These are phyloP conservation scores for Austroboletus eburneus DNA, from an alignment of 768 basidiomycete species.

Conservation along the genomic window DNA sequence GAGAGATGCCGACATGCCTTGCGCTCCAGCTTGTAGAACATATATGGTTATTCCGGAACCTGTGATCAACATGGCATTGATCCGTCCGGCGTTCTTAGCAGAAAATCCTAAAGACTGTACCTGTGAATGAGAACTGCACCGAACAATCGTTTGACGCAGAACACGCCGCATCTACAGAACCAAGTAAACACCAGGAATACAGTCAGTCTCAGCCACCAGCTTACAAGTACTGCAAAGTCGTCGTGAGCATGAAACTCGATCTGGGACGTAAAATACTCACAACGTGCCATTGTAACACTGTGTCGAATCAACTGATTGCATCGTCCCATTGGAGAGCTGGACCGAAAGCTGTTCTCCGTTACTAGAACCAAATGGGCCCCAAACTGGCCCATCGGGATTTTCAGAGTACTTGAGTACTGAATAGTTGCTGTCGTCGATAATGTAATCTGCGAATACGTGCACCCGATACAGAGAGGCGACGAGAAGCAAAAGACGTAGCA, in stretches of 20 bases:
- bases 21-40: slow-evolving; percentile 24
- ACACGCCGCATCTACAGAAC: slow-evolving; percentile 21
- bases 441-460: slow-evolving; percentile 21
- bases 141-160: slow-evolving; percentile 19
- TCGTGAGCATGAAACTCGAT: slow-evolving; percentile 3
- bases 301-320: slow-evolving; percentile 17
- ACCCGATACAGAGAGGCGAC: background rate
- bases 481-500: slow-evolving; percentile 7
- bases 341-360: slow-evolving; percentile 17
- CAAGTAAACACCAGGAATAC: background rate
- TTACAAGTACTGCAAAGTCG: slow-evolving; percentile 20
- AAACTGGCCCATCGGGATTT: slow-evolving; percentile 26
- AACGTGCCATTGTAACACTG: slow-evolving; percentile 24
- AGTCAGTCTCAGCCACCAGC: background rate
- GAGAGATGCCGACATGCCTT: slow-evolving; percentile 26
- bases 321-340: slow-evolving; percentile 25
- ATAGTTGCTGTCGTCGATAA: slow-evolving; percentile 26
- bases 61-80: background rate
- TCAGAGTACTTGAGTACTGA: slow-evolving; percentile 23
- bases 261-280: slow-evolving; percentile 10
- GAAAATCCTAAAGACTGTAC: background rate
- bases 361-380: slow-evolving; percentile 24
- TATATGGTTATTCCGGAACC: slow-evolving; percentile 30
- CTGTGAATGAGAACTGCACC: slow-evolving; percentile 24
- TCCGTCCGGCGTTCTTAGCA: background rate